Base-by-base conservation (phyloP, 306 rosid species). In the Pterocarpus santalinus region DNA sequence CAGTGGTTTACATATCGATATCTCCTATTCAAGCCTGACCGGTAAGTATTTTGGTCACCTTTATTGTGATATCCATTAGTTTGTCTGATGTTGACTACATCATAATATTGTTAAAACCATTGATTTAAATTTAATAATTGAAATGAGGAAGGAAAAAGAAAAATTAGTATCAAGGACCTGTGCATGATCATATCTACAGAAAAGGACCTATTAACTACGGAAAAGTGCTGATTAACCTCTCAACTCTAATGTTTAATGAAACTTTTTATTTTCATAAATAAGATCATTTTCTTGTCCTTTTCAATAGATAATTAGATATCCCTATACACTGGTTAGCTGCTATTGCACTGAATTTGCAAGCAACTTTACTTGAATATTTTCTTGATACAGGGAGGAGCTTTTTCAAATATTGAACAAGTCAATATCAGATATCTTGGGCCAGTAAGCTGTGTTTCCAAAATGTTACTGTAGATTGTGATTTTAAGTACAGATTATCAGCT, bases 1-100 rank as follows among this genome's bases (percentile, higher is more conserved):
- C 97, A 95, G 99, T 95, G 97, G 99, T 95, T 95, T 78, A 55
- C 82, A 69, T 92, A 93, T 81, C 99, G 99, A n/a, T 95, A 91
- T 81, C 97, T 95, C 85, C 38, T 95, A 76, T 95, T 95, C 91
- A 95, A 93, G 81, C 99, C 99, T 7, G 87, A 95, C 64, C 70
- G 98, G 98, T 95, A 82, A 90, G 89, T 52, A 53, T 81, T 78
- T 22, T 7, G 11, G 11, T 38, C 61, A 13, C 44, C 2, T 53
- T 65, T 61, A 46, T 8, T 47, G 32, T 73, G 62, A 39, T 83
- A 70, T 82, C 17, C 73, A 44, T 9, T 4, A 47, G 34, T 69
- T 80, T 63, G 35, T 69, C 28, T 60, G 8, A 65, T 51, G 47
- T 69, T n/a, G 47, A 66, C 38, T 36, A 4, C 66, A 65, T 72